Conservation (phyloP, 2,329 filamentous ascomycete species). For the Zymoseptoria crescenta region DNA sequence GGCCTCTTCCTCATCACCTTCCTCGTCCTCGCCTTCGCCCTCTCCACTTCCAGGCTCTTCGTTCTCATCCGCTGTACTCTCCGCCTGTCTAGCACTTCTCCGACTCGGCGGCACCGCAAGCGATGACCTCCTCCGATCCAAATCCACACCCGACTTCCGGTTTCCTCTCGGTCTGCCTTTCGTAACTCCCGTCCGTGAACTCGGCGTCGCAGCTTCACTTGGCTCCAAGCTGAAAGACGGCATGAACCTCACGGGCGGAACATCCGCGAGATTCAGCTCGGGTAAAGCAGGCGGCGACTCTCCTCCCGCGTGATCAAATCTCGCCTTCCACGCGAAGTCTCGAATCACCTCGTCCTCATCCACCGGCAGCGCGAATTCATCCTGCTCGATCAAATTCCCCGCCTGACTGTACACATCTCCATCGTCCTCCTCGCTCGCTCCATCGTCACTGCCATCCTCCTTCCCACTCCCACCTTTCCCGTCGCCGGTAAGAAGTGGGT, state of each 20-base stretch:
- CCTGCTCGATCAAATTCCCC: slow-evolving; percentile 31
- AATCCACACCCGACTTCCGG: slow-evolving; percentile 8
- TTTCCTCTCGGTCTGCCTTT: slow-evolving; percentile 8
- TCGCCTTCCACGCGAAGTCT: slow-evolving; percentile 37
- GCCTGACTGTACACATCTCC: slow-evolving; percentile 31
- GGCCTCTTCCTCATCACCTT: slow-evolving; percentile 19
- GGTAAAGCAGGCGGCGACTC: slow-evolving; percentile 23
- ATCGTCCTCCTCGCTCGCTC: slow-evolving; percentile 33
- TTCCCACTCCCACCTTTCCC: slow-evolving; percentile 6
- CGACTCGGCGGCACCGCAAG: slow-evolving; percentile 11
- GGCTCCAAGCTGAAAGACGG: slow-evolving; percentile 27
- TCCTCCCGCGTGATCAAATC: slow-evolving; percentile 22
- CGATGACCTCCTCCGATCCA: slow-evolving; percentile 5
- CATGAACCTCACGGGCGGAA: slow-evolving; percentile 27
- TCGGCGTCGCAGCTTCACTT: slow-evolving; percentile 18
- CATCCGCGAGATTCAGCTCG: slow-evolving; percentile 26
- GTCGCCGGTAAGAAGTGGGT: slow-evolving; percentile 24
- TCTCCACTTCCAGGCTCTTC: slow-evolving; percentile 11
- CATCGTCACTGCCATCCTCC: slow-evolving; percentile 33
- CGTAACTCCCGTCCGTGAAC: slow-evolving; percentile 9
- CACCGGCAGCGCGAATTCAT: slow-evolving; percentile 37
- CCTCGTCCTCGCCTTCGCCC: slow-evolving; percentile 16
- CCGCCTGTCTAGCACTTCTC: slow-evolving; percentile 22
- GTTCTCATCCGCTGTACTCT: slow-evolving; percentile 20
- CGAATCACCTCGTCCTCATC: slow-evolving; percentile 31